Evolutionary conservation across 768 basidiomycete genomes (phyloP).

Genomic region (Russula olivacea): DNA sequence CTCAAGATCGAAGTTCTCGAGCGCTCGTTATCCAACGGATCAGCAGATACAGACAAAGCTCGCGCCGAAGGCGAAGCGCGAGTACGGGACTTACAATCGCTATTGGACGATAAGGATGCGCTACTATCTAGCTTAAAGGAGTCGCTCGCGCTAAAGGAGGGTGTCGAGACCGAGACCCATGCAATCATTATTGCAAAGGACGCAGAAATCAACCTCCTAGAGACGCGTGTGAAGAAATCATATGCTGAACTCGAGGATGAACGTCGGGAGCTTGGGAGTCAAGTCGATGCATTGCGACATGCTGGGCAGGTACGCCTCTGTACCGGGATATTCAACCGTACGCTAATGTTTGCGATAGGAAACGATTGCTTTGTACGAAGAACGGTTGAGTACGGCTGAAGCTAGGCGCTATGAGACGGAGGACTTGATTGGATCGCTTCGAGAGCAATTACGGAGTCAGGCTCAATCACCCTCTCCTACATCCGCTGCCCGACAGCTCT

Average conservation of each 20-base stretch:
- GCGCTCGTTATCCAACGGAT: constrained; percentile 35
- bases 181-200: constrained; percentile 51
- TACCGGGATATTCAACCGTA: background rate
- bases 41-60: constrained; percentile 42
- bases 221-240: constrained; percentile 41
- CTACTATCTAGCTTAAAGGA: constrained; percentile 47
- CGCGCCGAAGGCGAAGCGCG: constrained; percentile 42
- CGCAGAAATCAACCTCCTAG: constrained; percentile 52
- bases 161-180: constrained; percentile 44
- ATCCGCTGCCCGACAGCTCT: constrained; percentile 37
- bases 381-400: constrained; percentile 68
- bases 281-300: constrained; percentile 78
- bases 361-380: constrained; percentile 94
- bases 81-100: constrained; percentile 39
- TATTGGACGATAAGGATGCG: constrained; percentile 41
- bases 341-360: constrained; percentile 45
- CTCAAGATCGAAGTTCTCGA: constrained; percentile 45
- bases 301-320: constrained; percentile 71
- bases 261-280: constrained; percentile 56
- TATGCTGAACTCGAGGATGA: constrained; percentile 50
- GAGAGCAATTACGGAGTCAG: constrained; percentile 41
- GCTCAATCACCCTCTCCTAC: constrained; percentile 34
- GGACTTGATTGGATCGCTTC: constrained; percentile 50
- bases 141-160: constrained; percentile 47
- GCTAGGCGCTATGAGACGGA: constrained; percentile 74